These are phyloP conservation scores for Botrytis galanthina DNA, from an alignment of 2,329 filamentous ascomycete species.

Conservation along the genomic window DNA sequence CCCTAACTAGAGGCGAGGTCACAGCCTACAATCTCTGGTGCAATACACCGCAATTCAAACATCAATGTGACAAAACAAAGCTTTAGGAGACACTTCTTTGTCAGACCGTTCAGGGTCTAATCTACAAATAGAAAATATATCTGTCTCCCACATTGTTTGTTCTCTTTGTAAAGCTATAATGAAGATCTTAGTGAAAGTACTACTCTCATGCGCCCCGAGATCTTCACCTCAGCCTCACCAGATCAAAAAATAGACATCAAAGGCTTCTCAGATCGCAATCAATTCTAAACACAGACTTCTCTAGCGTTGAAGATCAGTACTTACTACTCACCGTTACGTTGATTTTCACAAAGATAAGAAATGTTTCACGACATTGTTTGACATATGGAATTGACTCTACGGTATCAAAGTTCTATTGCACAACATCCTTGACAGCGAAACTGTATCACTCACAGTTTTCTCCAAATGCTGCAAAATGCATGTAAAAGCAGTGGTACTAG, in stretches of 20 bases:
- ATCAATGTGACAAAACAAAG: not conserved
- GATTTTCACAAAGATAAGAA: not conserved
- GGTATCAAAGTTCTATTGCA: not conserved
- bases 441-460: not conserved
- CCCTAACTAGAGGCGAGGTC: not conserved
- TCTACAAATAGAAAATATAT: not conserved
- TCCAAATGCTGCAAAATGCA: not conserved
- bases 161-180: not conserved
- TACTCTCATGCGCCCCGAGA: not conserved
- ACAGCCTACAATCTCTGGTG: not conserved
- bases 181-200: not conserved
- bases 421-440: not conserved
- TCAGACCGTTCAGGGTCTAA: not conserved
- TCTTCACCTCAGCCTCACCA: not conserved
- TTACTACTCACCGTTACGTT: not conserved
- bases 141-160: not conserved
- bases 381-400: constrained; percentile 1
- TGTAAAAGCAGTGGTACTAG: not conserved
- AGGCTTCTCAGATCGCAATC: not conserved
- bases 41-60: not conserved
- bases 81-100: not conserved
- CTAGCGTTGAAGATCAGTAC: not conserved
- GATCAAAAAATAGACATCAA: not conserved
- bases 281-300: not conserved
- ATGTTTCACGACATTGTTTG: constrained; percentile 9